Evolutionary conservation across 495 filamentous ascomycete species (phyloP).

Genomic region (Tetracladium setigerum): DNA sequence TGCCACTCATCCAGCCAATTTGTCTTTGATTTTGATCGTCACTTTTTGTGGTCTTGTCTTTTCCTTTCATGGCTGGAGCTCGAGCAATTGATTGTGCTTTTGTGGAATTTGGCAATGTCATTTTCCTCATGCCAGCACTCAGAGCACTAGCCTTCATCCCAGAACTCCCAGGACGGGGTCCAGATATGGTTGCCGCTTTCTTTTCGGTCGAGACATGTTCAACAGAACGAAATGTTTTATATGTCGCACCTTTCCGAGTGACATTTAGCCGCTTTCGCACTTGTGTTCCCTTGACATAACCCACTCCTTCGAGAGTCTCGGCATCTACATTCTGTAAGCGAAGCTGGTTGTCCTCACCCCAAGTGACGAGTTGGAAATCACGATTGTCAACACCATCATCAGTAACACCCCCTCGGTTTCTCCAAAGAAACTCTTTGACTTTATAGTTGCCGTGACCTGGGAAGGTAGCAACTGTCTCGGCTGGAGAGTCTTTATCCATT

Average conservation of each 20-base stretch:
- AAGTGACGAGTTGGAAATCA: slow-evolving; percentile 90
- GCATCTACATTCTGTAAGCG: slow-evolving; percentile 68
- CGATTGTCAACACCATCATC: slow-evolving; percentile 70
- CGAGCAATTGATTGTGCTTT: slow-evolving; percentile 10
- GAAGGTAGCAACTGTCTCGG: slow-evolving; percentile 39
- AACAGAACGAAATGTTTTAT: slow-evolving; percentile 69
- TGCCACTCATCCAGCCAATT: slow-evolving; percentile 90
- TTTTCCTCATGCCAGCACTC: slow-evolving; percentile 40
- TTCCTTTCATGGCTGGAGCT: slow-evolving; percentile 31
- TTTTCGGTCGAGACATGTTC: slow-evolving; percentile 36
- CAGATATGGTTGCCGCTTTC: slow-evolving; percentile 39
- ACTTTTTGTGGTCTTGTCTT: slow-evolving; percentile 25
- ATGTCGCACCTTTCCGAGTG: slow-evolving; percentile 76
- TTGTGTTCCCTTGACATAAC: slow-evolving; percentile 62
- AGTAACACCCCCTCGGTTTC: slow-evolving; percentile 64
- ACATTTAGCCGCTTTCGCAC: slow-evolving; percentile 59
- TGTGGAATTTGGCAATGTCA: slow-evolving; percentile 6
- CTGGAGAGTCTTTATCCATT: slow-evolving; percentile 11
- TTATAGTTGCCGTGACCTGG: slow-evolving; percentile 72
- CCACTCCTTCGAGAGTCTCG: slow-evolving; percentile 59
- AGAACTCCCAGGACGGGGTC: slow-evolving; percentile 33
- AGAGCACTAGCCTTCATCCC: slow-evolving; percentile 24
- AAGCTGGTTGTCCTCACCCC: slow-evolving; percentile 80
- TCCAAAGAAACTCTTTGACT: slow-evolving; percentile 92
- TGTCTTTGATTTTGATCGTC: slow-evolving; percentile 41